Evolutionary conservation across 2,329 filamentous ascomycete species (phyloP).

Genomic region (Periglandula ipomoeae): DNA sequence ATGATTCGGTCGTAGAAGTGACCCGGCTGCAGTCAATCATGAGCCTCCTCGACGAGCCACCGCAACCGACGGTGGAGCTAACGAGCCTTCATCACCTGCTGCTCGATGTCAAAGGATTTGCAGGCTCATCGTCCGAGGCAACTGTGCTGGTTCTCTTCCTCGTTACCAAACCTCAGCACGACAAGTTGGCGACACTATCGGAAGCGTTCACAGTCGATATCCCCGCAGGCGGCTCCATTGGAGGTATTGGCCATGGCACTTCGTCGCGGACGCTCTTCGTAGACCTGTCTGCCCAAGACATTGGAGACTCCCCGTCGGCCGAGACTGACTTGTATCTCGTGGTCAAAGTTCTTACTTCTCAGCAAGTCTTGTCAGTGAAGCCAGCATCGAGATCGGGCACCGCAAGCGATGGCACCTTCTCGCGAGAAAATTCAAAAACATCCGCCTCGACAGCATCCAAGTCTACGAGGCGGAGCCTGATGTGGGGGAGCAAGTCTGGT

Average conservation of each 20-base stretch:
- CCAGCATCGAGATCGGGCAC: conserved; percentile 44
- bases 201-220: conserved; percentile 78
- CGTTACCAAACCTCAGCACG: conserved; percentile 59
- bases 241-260: conserved; percentile 52
- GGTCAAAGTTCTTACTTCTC: conserved; percentile 62
- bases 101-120: conserved; percentile 75
- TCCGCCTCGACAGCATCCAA: conserved; percentile 41
- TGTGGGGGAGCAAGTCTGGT: conserved; percentile 57
- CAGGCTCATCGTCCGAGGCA: conserved; percentile 65
- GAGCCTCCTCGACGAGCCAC: conserved; percentile 83
- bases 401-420: conserved; percentile 29
- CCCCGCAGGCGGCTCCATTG: conserved; percentile 62
- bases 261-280: conserved; percentile 80
- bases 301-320: conserved; percentile 50
- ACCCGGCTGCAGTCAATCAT: conserved; percentile 90
- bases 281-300: conserved; percentile 71
- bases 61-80: conserved; percentile 56
- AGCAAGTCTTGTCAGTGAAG: conserved; percentile 37
- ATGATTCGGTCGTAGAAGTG: conserved; percentile 87
- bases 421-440: conserved; percentile 38
- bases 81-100: conserved; percentile 71
- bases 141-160: conserved; percentile 71
- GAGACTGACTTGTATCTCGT: conserved; percentile 75
- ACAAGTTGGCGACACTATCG: conserved; percentile 58
- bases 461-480: conserved; percentile 52